A percentile compares a stretch with the other conserved stretches of the same genome.
Evolutionary conservation across 225 moss, liverwort and hornwort genomes (phyloP).

Genomic region (Physcomitrellopsis africana): DNA sequence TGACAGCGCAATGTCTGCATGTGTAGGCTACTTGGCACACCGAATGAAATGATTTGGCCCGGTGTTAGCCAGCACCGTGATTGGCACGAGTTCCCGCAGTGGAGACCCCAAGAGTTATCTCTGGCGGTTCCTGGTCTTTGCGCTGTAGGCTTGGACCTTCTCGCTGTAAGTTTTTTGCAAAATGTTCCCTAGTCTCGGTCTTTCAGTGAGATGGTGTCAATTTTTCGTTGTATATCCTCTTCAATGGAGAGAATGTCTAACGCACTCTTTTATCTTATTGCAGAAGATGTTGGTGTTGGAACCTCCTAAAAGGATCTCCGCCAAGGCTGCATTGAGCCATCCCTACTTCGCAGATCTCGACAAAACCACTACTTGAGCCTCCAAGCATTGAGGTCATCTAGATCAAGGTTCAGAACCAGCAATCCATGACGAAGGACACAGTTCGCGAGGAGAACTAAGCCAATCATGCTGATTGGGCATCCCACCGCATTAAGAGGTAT

Average conservation of each 20-base stretch:
- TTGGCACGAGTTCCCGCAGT: slow-evolving; percentile 76
- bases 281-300: slow-evolving; percentile 66
- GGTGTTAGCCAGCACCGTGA: slow-evolving; percentile 64
- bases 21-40: slow-evolving; percentile 54
- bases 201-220: no score
- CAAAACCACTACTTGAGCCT: slow-evolving; percentile 28
- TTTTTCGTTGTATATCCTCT: neutral
- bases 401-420: neutral
- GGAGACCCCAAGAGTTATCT: slow-evolving; percentile 59
- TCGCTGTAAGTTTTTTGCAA: slow-evolving; percentile 43
- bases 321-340: slow-evolving; percentile 54
- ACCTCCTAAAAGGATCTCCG: slow-evolving; percentile 59
- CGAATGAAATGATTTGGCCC: slow-evolving; percentile 63
- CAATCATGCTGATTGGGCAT: slow-evolving; percentile 59
- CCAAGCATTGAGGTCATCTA: slow-evolving; percentile 1
- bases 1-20: neutral
- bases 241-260: no score
- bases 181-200: neutral
- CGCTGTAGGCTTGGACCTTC: slow-evolving; percentile 53
- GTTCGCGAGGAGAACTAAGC: neutral
- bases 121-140: slow-evolving; percentile 52
- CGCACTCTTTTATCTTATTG: neutral
- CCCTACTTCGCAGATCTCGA: slow-evolving; percentile 56
- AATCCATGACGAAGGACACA: neutral
- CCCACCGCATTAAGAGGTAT: neutral